Evolutionary conservation across 2,329 filamentous ascomycete genomes (phyloP), one percentile per base, ranked within the genome.

Genomic region (Fusarium continuum): DNA sequence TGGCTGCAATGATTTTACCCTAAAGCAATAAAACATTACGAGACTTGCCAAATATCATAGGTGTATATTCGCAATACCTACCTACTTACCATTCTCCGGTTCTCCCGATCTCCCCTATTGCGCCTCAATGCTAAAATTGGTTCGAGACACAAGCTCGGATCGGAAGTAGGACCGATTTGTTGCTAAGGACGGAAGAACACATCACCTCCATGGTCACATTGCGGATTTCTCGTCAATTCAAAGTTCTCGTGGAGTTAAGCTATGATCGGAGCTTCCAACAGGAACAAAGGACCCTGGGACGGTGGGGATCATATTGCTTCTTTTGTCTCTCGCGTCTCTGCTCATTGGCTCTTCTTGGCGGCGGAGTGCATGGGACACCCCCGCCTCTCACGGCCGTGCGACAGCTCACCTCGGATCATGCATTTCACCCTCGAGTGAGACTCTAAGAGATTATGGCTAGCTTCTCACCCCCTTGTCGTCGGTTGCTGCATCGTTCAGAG

Each of bases 251-350:
- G 20, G 35, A 32, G 26, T 29, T 34, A 40, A 40, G 34, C 31
- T 26, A 34, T 13, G 28, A 28, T 38, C 40, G 43, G 39, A 39
- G 41, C 34, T 50, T 43, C 32, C 44, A 17, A 55, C 53, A 25
- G 36, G 41, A n/a, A n/a, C n/a, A n/a, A n/a, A n/a, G n/a, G 36
- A 44, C 51, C 49, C 55, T 53, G 35, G 54, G 26, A 46, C 20
- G 52, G 70, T 55, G 69, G 65, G 56, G 31, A 46, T 29, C 49
- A 59, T 53, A 70, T 72, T 72, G 67, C 70, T 72, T 72, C 69
- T 72, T 72, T 72, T 52, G 69, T 63, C 55, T 40, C 16, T 36
- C 22, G 17, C 22, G 39, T 26, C 56, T 46, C 29, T 53, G 46
- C 41, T 47, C 48, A 72, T 72, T 72, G 70, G 70, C 19, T 34